A percentile compares a stretch with the other conserved stretches of the same genome.
Evolutionary conservation across 2,329 filamentous ascomycete species (phyloP).

Genomic region (Dothistroma septosporum): DNA sequence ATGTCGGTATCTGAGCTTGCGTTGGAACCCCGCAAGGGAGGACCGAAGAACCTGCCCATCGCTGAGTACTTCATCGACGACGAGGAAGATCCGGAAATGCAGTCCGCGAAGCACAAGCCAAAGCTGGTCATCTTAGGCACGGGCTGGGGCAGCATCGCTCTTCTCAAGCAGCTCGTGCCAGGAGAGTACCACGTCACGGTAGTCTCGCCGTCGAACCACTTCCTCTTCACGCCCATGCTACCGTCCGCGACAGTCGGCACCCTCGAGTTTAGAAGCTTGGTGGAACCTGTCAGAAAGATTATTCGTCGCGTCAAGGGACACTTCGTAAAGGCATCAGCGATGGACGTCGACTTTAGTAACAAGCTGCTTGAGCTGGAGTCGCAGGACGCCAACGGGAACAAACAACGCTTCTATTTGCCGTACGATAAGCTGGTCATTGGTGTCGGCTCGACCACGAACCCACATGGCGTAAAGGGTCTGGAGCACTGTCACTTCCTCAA

Average conservation of each 20-base stretch:
- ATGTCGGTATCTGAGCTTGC: constrained; percentile 81
- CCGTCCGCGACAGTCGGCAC: constrained; percentile 96
- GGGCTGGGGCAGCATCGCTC: constrained; percentile 89
- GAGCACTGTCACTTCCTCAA: constrained; percentile 95
- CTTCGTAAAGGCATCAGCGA: constrained; percentile 81
- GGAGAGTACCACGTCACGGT: constrained; percentile 96
- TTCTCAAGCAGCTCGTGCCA: constrained; percentile 83
- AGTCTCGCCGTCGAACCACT: constrained; percentile 92
- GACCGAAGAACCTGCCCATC: constrained; percentile 92
- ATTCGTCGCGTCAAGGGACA: constrained; percentile 74
- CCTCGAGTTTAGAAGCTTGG: constrained; percentile 80
- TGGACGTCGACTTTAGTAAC: constrained; percentile 85
- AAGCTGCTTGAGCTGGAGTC: constrained; percentile 87
- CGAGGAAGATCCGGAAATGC: constrained; percentile 69
- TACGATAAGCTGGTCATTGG: constrained; percentile 95
- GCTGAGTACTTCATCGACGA: constrained; percentile 85
- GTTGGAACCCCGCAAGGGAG: constrained; percentile 73
- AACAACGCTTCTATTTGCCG: constrained; percentile 82
- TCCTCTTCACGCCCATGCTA: constrained; percentile 96
- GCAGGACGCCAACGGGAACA: constrained; percentile 64
- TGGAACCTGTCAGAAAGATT: constrained; percentile 88
- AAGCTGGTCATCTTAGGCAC: constrained; percentile 88
- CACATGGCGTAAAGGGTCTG: constrained; percentile 90
- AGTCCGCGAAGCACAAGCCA: constrained; percentile 76
- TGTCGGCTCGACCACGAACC: constrained; percentile 87